A percentile compares a stretch with the other conserved stretches of the same genome.
phyloP scores from a whole-genome alignment of 192 early-diverging fungal species.

The Entomortierella beljakovae region DNA sequence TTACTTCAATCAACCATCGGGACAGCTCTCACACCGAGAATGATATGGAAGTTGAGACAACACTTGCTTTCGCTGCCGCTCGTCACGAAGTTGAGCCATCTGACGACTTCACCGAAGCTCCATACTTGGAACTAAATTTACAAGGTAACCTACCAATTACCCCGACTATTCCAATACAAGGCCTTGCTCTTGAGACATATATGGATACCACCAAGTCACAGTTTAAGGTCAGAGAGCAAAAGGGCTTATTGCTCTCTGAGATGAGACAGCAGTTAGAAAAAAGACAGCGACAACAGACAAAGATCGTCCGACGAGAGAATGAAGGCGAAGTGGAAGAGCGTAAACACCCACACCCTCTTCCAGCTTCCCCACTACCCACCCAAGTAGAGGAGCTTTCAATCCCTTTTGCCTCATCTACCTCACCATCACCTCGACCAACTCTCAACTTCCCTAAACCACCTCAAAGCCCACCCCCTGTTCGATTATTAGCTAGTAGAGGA shows the following conservation, averaged over 20 bases:
- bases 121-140: conserved; percentile 18
- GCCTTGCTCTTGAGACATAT: conserved; percentile 41
- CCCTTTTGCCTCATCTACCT: conserved; percentile 1
- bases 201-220: conserved; percentile 49
- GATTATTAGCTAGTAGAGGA: conserved; percentile 27
- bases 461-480: conserved; percentile 37
- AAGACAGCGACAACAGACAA: conserved; percentile 7
- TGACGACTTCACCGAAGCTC: conserved; percentile 15
- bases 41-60: conserved; percentile 11
- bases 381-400: neutral
- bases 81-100: conserved; percentile 11
- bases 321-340: neutral
- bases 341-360: neutral
- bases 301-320: neutral
- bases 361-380: neutral
- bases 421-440: conserved; percentile 13
- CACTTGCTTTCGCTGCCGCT: neutral
- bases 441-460: conserved; percentile 48
- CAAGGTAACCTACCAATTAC: neutral
- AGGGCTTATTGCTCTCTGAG: conserved; percentile 24
- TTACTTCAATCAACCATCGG: too few relatives aligned
- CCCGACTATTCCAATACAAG: conserved; percentile 8
- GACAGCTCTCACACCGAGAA: neutral
- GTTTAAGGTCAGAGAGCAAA: conserved; percentile 30
- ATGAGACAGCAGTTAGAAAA: conserved; percentile 28